Conservation (phyloP, 2,329 filamentous ascomycete genomes). For the Beauveria rudraprayagi region DNA sequence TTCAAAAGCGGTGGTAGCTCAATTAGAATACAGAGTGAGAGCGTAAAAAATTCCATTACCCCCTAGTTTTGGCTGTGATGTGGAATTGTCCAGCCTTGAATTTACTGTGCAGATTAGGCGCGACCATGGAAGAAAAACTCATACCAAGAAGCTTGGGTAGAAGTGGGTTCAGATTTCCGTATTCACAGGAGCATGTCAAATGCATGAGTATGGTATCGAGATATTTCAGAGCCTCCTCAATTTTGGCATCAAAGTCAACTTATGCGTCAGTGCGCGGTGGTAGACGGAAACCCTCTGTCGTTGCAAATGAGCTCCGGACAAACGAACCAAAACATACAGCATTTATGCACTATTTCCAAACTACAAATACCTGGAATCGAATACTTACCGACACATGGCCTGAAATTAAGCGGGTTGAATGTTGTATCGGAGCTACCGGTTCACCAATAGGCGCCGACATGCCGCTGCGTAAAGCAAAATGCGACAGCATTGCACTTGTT, state of each 20-base stretch:
- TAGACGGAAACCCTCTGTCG: background rate
- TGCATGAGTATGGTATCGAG: background rate
- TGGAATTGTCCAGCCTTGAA: background rate
- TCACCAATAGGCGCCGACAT: background rate
- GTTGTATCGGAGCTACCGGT: background rate
- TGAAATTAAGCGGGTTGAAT: background rate
- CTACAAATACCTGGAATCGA: background rate
- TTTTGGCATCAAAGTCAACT: background rate
- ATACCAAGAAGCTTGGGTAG: background rate
- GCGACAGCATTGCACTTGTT: background rate
- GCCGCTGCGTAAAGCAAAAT: background rate
- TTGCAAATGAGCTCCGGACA: background rate
- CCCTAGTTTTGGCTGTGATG: background rate
- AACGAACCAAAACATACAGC: conserved; percentile 5
- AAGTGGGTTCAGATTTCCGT: conserved; percentile 2
- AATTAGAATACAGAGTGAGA: background rate
- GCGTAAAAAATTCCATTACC: too few species aligned
- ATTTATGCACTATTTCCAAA: background rate
- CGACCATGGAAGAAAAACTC: background rate
- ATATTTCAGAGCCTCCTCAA: background rate
- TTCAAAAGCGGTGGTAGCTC: background rate
- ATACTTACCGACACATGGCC: background rate
- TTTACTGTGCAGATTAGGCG: background rate
- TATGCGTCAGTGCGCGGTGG: background rate
- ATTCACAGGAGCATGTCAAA: background rate